A percentile compares a stretch with the other conserved stretches of the same genome.
These are phyloP conservation scores for Naegleria lovaniensis DNA, from an alignment of 208 protist genomes.

Conservation along the genomic window DNA sequence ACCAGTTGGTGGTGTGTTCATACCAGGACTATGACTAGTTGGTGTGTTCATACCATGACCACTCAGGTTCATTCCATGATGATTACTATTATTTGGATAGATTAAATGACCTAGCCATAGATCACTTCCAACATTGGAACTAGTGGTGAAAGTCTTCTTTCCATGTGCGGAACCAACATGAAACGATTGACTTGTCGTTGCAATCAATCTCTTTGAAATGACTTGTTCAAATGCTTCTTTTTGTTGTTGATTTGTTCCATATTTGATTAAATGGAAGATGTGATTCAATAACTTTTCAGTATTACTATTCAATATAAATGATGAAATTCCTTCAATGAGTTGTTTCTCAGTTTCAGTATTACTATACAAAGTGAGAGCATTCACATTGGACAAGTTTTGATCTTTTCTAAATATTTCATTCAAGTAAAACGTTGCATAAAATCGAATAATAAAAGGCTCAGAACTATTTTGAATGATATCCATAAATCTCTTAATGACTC, in stretches of 20 bases:
- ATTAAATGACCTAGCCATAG: not conserved
- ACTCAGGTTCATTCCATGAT: no score
- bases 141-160: no score
- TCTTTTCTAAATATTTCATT: conserved; percentile 17
- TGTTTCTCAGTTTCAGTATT: not conserved
- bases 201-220: not conserved
- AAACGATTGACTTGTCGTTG: not conserved
- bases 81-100: not conserved
- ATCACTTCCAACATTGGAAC: not conserved
- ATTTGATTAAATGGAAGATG: not conserved
- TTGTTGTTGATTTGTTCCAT: not conserved
- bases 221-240: not conserved
- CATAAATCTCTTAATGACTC: not conserved
- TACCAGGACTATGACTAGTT: not conserved
- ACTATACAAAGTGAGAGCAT: not conserved
- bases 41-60: not conserved
- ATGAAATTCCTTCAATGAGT: not conserved
- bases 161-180: no score
- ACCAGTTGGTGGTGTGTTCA: no score
- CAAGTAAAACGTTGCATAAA: not conserved
- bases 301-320: not conserved
- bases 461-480: not conserved
- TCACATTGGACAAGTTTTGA: not conserved
- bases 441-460: not conserved
- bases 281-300: not conserved